Percentiles rank a stretch among this genome's conserved stretches.
Conservation (phyloP, 176 grass and related monocot species). For the Oryza brachyantha region DNA sequence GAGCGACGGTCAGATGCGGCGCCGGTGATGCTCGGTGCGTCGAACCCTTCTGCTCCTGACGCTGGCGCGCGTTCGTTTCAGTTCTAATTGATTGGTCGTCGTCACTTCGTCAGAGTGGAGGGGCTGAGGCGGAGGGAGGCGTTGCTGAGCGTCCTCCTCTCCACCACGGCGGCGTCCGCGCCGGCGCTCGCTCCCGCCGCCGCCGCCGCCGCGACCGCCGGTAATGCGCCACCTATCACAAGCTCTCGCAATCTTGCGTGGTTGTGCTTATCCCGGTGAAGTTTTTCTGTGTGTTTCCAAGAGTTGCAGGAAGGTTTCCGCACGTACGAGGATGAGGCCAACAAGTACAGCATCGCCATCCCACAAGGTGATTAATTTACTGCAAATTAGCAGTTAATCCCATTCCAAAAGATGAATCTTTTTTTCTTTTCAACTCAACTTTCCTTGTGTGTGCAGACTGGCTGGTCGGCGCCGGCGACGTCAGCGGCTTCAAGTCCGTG, state of each 20-base stretch:
- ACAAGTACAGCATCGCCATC: conserved; percentile 69
- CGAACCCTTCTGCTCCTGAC: not conserved
- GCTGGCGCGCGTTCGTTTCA: no score
- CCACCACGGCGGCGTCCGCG: conserved; percentile 23
- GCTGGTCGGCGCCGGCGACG: conserved; percentile 58
- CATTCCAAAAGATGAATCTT: no score
- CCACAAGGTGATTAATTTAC: conserved; percentile 46
- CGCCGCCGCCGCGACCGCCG: conserved; percentile 45
- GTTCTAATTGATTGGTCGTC: no score
- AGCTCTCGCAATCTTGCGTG: not conserved
- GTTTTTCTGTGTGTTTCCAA: not conserved
- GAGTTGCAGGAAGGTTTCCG: conserved; percentile 59
- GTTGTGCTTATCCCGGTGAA: not conserved
- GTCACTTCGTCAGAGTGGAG: conserved; percentile 10
- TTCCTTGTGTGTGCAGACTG: conserved; percentile 54
- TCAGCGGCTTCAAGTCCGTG: conserved; percentile 62
- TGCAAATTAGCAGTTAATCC: not conserved
- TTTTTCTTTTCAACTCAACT: no score
- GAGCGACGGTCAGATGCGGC: not conserved
- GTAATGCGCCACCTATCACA: not conserved
- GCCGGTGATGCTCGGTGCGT: not conserved
- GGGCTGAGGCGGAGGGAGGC: conserved; percentile 51
- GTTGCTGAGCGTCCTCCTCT: conserved; percentile 47
- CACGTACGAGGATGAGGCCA: conserved; percentile 64
- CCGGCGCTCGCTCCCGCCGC: conserved; percentile 19